phyloP scores from a whole-genome alignment of 805 yeast genomes.

The Teunomyces kruisii region DNA sequence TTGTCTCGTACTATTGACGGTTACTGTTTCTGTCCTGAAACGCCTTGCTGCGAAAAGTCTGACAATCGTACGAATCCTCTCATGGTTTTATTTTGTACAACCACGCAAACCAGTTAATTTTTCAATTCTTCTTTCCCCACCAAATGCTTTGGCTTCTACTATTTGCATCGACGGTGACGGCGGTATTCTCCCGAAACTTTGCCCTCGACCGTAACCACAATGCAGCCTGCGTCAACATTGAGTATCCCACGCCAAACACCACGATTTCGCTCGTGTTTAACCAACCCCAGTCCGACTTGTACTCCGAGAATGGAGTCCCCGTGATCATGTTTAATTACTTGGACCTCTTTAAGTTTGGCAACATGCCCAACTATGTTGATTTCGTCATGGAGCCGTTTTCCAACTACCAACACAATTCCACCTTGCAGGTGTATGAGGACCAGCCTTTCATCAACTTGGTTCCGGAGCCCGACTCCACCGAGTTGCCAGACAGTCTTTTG shows the following conservation, averaged over 20 bases:
- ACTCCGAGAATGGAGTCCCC: constrained; percentile 8
- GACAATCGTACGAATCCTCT: too few species aligned
- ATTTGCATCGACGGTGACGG: background rate
- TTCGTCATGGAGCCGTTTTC: constrained; percentile 8
- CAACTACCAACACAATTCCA: constrained; percentile 5
- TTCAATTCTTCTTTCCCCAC: background rate
- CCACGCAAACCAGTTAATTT: too few species aligned
- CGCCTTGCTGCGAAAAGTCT: too few species aligned
- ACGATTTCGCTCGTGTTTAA: constrained; percentile 6
- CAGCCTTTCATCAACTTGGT: constrained; percentile 1
- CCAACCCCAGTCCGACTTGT: background rate
- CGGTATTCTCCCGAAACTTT: background rate
- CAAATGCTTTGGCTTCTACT: background rate
- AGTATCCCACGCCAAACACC: constrained; percentile 6
- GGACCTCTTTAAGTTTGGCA: constrained; percentile 9
- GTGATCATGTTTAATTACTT: constrained; percentile 12
- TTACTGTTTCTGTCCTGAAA: too few species aligned
- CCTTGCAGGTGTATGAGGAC: constrained; percentile 1
- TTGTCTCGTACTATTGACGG: background rate
- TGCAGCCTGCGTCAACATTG: constrained; percentile 11
- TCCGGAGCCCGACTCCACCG: background rate
- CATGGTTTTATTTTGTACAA: too few species aligned
- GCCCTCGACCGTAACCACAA: constrained; percentile 7
- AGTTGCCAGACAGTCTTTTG: constrained; percentile 4
- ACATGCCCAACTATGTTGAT: constrained; percentile 10